phyloP scores from a whole-genome alignment of 140 eudicot genomes.

The Cichorium intybus region DNA sequence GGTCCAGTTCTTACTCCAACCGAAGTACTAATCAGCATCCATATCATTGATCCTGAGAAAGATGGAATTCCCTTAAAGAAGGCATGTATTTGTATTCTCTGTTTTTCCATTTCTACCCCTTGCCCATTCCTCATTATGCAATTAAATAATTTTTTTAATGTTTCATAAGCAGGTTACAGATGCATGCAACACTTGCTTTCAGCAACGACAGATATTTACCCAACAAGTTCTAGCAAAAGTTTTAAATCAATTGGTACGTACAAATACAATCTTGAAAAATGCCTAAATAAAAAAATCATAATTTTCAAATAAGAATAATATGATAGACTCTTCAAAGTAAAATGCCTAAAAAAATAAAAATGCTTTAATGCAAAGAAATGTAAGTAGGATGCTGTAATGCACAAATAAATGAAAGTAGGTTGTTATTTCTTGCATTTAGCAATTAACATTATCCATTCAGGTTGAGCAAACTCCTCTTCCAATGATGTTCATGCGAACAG shows the following conservation, averaged over 20 bases:
- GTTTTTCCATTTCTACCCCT: not conserved
- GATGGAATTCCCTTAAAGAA: constrained; percentile 92
- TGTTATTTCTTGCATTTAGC: too few relatives aligned
- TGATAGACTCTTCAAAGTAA: too few relatives aligned
- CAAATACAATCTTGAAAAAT: not conserved
- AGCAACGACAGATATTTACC: constrained; percentile 76
- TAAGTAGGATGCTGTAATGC: too few relatives aligned
- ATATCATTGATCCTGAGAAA: constrained; percentile 87
- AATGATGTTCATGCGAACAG: constrained; percentile 93
- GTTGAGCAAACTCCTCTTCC: constrained; percentile 99
- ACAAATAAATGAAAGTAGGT: too few relatives aligned
- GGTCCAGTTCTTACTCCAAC: constrained; percentile 80
- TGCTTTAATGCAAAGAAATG: too few relatives aligned
- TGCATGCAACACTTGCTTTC: constrained; percentile 97
- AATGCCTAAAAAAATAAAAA: too few relatives aligned
- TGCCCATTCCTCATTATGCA: constrained; percentile 18
- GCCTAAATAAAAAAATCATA: too few relatives aligned
- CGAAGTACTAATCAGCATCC: constrained; percentile 91
- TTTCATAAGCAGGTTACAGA: constrained; percentile 70
- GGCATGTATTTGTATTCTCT: constrained; percentile 33
- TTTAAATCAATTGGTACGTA: constrained; percentile 82
- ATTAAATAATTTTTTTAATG: constrained; percentile 5
- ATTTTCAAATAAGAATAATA: too few relatives aligned
- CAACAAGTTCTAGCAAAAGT: constrained; percentile 98
- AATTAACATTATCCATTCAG: constrained; percentile 37